Conservation (phyloP, 805 yeast genomes). For the Candida ponderosae region DNA sequence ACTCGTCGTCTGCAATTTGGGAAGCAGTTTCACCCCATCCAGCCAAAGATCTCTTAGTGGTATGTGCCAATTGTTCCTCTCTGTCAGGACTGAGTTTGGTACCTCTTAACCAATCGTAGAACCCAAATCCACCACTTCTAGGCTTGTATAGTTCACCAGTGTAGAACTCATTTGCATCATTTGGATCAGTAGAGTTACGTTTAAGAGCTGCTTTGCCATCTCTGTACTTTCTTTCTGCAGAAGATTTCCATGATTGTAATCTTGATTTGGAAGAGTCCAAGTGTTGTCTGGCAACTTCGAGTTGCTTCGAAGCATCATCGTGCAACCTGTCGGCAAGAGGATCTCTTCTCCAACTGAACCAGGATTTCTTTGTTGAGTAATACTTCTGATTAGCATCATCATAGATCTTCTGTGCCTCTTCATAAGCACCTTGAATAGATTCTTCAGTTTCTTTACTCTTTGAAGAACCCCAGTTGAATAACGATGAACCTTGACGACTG, state of each 20-base stretch:
- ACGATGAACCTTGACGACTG: not conserved
- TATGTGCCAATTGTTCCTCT: conserved; percentile 26
- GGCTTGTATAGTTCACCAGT: not conserved
- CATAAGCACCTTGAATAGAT: conserved; percentile 7
- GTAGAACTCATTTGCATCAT: conserved; percentile 1
- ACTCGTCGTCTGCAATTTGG: conserved; percentile 34
- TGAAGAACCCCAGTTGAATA: conserved; percentile 10
- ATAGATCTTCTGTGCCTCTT: conserved; percentile 24
- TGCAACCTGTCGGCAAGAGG: conserved; percentile 13
- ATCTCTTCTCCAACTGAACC: conserved; percentile 20
- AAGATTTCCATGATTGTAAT: conserved; percentile 11
- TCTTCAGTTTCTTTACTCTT: conserved; percentile 7
- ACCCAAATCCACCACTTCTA: conserved; percentile 4
- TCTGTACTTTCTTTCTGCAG: conserved; percentile 8
- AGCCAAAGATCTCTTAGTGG: conserved; percentile 27
- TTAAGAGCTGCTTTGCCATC: conserved; percentile 4
- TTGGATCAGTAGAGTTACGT: not conserved
- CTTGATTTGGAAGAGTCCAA: conserved; percentile 11
- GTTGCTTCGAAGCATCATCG: conserved; percentile 19
- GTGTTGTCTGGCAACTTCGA: conserved; percentile 15
- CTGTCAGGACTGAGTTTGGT: conserved; percentile 15
- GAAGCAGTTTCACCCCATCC: conserved; percentile 43
- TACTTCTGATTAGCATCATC: conserved; percentile 27
- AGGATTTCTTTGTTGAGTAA: conserved; percentile 24
- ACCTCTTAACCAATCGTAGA: conserved; percentile 21